Evolutionary conservation across 306 rosid genomes (phyloP), one percentile per base, ranked within the genome.

Genomic region (Prinsepia uniflora): DNA sequence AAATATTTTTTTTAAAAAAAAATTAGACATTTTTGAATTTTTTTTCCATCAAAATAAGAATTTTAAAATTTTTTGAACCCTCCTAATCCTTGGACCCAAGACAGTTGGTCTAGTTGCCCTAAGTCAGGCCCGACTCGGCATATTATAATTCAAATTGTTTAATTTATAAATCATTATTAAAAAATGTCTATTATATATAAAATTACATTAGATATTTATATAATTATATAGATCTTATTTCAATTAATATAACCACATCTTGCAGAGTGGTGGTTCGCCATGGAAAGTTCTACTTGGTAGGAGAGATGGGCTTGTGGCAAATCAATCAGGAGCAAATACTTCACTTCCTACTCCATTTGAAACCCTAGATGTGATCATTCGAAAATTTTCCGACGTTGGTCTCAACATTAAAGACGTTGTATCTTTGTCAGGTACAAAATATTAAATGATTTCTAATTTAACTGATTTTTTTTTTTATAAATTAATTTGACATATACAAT

Each of bases 241-340:
- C 43, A 10, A 53, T 17, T n/a, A n/a, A n/a, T n/a, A 53, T n/a
- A 17, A 10, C 53, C 57, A 53, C 8, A 36, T 40, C 44, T 78
- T 75, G 71, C 63, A 92, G 98, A 89, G 94, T 69, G 96, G 96
- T 72, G 98, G 98, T 60, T 91, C 84, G 6, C 50, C 71, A 39
- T 92, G 96, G 98, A 84, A 11, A 62, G 94, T 92, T 72, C 43
- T 63, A 17, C 62, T 87, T 30, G 98, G 98, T 56, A 70, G 98
- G 82, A 84, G 98, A 74, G 98, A 92, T 78, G 98, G 88, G 14
- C 45, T 85, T 1, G 65, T 84, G 70, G 81, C 96, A 46, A 92
- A 87, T 10, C 81, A 76, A 50, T 46, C 86, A 8, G 81, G 85
- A 18, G 94, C 96, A 44, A 79, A 84, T 57, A 9, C 0, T 6